Evolutionary conservation across 345 rosid genomes (phyloP).

Genomic region (Citrus sinensis): DVS_A1.0 CM039163.1:49547501-49548000

Average conservation of each 20-base stretch:
- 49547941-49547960: neutral
- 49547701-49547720: neutral
- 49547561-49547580: constrained; percentile 60
- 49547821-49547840: too few species aligned
- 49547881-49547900: too few species aligned
- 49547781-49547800: neutral
- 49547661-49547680: neutral
- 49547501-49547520: neutral
- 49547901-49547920: neutral
- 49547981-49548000: neutral
- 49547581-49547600: constrained; percentile 54
- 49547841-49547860: too few species aligned
- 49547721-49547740: neutral
- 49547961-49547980: neutral
- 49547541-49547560: constrained; percentile 51
- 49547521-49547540: constrained; percentile 31
- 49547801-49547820: neutral
- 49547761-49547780: constrained; percentile 1
- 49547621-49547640: constrained; percentile 80
- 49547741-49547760: neutral
- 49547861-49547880: neutral
- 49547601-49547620: constrained; percentile 70
- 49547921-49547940: neutral
- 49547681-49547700: neutral
- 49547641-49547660: constrained; percentile 44